Conservation (phyloP, 2,329 filamentous ascomycete genomes). For the Cladophialophora exuberans region DNA sequence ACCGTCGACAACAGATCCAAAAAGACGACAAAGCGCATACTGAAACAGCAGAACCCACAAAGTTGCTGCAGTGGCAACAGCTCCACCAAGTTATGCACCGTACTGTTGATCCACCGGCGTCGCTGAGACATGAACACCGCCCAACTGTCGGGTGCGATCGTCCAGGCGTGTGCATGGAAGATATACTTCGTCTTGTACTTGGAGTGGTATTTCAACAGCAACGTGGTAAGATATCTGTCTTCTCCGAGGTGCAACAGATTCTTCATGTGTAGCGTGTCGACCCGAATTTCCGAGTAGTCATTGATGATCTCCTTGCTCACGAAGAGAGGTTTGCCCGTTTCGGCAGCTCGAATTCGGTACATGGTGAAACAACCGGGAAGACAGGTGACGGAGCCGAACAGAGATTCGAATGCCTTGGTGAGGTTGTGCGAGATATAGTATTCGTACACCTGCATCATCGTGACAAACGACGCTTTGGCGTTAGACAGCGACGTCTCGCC, state of each 20-base stretch:
- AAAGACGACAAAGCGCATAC: slow-evolving; percentile 98
- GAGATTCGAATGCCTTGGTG: slow-evolving; percentile 92
- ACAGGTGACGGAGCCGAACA: slow-evolving; percentile 97
- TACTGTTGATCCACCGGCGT: slow-evolving; percentile 99
- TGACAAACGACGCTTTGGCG: slow-evolving; percentile 88
- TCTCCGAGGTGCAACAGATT: slow-evolving; percentile 95
- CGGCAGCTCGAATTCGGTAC: slow-evolving; percentile 94
- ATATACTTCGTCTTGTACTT: slow-evolving; percentile 99
- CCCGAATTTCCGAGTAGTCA: slow-evolving; percentile 85
- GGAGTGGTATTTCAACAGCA: slow-evolving; percentile 87
- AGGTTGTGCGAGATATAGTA: slow-evolving; percentile 99
- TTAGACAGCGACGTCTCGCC: slow-evolving; percentile 94
- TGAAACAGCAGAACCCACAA: slow-evolving; percentile 99
- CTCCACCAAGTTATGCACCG: slow-evolving; percentile 95
- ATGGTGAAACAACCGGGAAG: slow-evolving; percentile 98
- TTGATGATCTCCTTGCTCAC: slow-evolving; percentile 91
- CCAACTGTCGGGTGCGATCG: slow-evolving; percentile 94
- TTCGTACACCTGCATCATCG: slow-evolving; percentile 99
- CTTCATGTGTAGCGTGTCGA: slow-evolving; percentile 98
- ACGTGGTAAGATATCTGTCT: slow-evolving; percentile 93
- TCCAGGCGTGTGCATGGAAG: slow-evolving; percentile 90
- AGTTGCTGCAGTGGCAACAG: slow-evolving; percentile 91
- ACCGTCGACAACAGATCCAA: slow-evolving; percentile 89
- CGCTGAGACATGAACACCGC: slow-evolving; percentile 94
- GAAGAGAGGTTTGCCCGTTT: slow-evolving; percentile 93